Base-by-base conservation (phyloP, 208 protist genomes). In the Leptomonas seymouri region DNA sequence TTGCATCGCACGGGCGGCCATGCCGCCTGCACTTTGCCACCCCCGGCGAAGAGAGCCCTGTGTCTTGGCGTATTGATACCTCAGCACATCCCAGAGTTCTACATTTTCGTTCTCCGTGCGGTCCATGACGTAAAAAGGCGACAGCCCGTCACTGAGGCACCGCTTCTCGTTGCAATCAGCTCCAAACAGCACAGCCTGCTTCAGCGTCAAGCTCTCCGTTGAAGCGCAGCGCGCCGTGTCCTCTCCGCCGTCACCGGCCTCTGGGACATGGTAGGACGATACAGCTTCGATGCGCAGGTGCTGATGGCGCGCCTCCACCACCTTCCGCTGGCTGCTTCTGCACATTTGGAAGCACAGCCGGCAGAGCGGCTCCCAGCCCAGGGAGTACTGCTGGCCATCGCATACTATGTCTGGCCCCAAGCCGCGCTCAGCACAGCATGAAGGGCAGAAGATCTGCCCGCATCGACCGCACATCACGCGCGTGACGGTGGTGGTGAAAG, bases 321-420 rank as follows among this genome's bases (percentile, higher is more conserved):
- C 2, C 15, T 28, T 27, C 45, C 58, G 60, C 54, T 84, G 70
- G 44, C 77, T 71, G 27, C 61, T 71, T 7, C 57, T 49, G 71
- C 85, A 93, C 25, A 83, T 60, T 18, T 77, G 44, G 41, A 68
- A 88, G 73, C 89, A 94, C 11, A 70, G 30, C 31, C 57, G 23
- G 69, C 89, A 94, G 4, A 94, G 51, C 21, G 81, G 77, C 56
- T 85, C 70, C 84, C 85, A 91, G n/a, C 82, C 82, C 27, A 87
- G 82, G 30, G 75, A 82, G 49, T 82, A 71, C 21, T 50, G 68
- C 39, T 69, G 45, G 23, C 65, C 48, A n/a, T 72, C 73, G 63
- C 48, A 67, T 57, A 81, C 62, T 8, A 85, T 74, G 44, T 76
- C 62, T 12, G 83, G 89, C 0, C 85, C 75, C 28, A 83, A 62